These are phyloP conservation scores for Leccinum ochraceum DNA, from an alignment of 768 basidiomycete species.

Conservation along the genomic window DNA sequence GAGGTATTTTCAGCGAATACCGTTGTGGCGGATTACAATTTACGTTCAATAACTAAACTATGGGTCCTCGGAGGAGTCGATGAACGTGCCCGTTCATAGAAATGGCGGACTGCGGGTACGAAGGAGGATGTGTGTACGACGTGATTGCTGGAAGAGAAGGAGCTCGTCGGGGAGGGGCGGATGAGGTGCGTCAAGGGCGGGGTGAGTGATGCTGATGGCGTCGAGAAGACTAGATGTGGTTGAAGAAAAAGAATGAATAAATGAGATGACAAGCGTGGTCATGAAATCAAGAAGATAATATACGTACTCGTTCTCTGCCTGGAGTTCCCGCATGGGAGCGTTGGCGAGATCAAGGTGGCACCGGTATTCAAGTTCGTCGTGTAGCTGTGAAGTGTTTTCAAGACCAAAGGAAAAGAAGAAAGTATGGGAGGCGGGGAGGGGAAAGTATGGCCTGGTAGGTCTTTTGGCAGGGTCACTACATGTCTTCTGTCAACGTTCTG, in stretches of 20 bases:
- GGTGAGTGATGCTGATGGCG: conserved; percentile 33
- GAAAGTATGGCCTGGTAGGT: no score
- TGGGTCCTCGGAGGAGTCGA: no score
- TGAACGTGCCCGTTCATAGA: conserved; percentile 12
- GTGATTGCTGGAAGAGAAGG: conserved; percentile 19
- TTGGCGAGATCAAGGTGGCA: conserved; percentile 31
- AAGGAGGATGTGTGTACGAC: conserved; percentile 16
- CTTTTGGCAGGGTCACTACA: no score
- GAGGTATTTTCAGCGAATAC: no score
- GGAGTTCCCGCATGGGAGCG: conserved; percentile 30
- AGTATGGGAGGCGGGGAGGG: no score
- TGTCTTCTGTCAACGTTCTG: no score
- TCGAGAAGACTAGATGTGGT: conserved; percentile 28
- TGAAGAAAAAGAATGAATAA: neutral
- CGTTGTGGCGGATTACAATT: no score
- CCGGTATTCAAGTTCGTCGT: conserved; percentile 22
- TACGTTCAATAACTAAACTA: no score
- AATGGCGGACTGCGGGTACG: conserved; percentile 1
- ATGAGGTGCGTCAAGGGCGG: conserved; percentile 34
- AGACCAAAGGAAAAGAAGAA: no score
- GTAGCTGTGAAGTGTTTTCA: conserved; percentile 10
- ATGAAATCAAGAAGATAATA: neutral
- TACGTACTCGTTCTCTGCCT: conserved; percentile 35
- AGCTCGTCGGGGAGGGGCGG: conserved; percentile 27
- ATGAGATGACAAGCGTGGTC: neutral